Conservation (phyloP, 495 filamentous ascomycete species). For the Talaromyces wortmannii region DNA sequence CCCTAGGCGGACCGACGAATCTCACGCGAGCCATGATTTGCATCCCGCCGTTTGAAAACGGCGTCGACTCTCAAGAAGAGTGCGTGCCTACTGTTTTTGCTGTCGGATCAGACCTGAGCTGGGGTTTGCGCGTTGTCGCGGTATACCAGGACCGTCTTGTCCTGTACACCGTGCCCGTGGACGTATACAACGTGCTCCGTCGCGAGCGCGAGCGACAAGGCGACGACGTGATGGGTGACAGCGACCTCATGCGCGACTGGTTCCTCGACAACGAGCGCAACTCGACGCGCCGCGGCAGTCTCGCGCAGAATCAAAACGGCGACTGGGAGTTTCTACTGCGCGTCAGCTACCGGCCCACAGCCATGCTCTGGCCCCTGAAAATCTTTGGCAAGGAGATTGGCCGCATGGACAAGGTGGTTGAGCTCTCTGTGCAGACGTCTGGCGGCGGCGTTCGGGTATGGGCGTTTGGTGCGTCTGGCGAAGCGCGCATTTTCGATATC, state of each 20-base stretch:
- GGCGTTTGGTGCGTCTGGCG: conserved; percentile 28
- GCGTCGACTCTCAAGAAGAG: conserved; percentile 31
- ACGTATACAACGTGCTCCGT: conserved; percentile 44
- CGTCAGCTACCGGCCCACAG: conserved; percentile 24
- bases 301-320: conserved; percentile 28
- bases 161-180: conserved; percentile 57
- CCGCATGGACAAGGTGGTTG: conserved; percentile 25
- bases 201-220: conserved; percentile 28
- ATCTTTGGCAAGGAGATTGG: conserved; percentile 38
- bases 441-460: conserved; percentile 31
- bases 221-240: conserved; percentile 28
- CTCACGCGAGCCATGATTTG: conserved; percentile 36
- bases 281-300: conserved; percentile 21
- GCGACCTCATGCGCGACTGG: conserved; percentile 25
- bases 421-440: conserved; percentile 27
- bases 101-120: conserved; percentile 50
- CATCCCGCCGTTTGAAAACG: conserved; percentile 25
- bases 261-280: conserved; percentile 22
- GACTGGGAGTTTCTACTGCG: conserved; percentile 35
- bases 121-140: conserved; percentile 57
- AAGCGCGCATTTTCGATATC: conserved; percentile 26
- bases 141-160: conserved; percentile 47
- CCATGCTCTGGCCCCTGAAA: conserved; percentile 35
- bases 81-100: conserved; percentile 45
- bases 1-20: conserved; percentile 46